phyloP scores from a whole-genome alignment of 306 rosid species.

The Echinosophora koreensis region DNA sequence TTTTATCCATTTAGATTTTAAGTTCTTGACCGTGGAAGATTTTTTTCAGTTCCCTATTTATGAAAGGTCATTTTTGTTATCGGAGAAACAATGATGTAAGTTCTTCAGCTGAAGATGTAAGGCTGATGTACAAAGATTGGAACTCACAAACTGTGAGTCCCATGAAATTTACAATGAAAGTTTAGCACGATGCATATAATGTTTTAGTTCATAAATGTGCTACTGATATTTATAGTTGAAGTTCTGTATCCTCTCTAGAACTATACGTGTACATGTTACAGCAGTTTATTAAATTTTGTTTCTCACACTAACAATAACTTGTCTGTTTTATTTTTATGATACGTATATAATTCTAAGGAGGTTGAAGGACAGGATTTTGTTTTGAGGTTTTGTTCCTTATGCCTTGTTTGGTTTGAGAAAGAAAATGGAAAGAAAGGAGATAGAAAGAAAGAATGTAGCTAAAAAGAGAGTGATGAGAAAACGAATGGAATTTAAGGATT shows the following conservation, averaged over 20 bases:
- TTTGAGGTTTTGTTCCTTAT: neutral
- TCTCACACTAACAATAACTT: neutral
- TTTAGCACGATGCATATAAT: neutral
- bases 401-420: no score
- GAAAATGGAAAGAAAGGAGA: no score
- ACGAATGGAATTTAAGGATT: no score
- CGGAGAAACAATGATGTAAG: neutral
- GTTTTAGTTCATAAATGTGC: slow-evolving; percentile 2
- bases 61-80: neutral
- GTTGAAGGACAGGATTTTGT: neutral
- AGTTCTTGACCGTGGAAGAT: neutral
- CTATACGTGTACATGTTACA: neutral
- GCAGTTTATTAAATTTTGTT: neutral
- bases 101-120: neutral
- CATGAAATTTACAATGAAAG: neutral
- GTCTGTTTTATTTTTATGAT: neutral
- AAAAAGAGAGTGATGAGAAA: no score
- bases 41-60: neutral
- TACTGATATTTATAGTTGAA: neutral
- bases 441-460: no score
- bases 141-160: slow-evolving; percentile 19
- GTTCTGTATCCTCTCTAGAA: neutral
- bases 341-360: neutral
- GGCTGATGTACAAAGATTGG: slow-evolving; percentile 34
- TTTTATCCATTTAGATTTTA: slow-evolving; percentile 24